phyloP scores from a whole-genome alignment of 192 early-diverging fungal species.

The Coemansia sp. region DNA sequence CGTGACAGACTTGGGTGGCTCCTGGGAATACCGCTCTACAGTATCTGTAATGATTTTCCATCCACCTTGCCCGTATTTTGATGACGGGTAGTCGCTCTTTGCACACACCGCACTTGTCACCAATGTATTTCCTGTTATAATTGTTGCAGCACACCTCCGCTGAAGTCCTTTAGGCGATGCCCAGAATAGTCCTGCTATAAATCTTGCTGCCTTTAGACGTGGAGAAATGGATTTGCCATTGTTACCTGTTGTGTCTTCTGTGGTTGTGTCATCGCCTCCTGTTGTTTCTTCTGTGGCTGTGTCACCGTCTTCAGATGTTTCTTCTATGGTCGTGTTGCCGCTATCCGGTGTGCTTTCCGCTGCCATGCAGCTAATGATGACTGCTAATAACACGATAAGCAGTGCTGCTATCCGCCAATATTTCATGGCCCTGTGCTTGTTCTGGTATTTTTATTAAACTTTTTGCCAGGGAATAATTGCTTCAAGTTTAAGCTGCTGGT shows the following conservation, averaged over 20 bases:
- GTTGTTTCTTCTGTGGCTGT: not conserved
- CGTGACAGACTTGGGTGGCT: not conserved
- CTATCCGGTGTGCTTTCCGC: not conserved
- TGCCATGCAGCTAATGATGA: not conserved
- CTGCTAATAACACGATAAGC: too few relatives aligned
- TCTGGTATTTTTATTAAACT: too few relatives aligned
- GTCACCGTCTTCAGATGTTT: not conserved
- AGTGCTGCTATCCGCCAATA: too few relatives aligned
- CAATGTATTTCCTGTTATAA: slow-evolving; percentile 36
- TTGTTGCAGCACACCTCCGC: slow-evolving; percentile 40
- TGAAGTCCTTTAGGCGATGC: slow-evolving; percentile 24
- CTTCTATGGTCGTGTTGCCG: not conserved
- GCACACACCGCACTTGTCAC: slow-evolving; percentile 42
- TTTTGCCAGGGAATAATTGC: too few relatives aligned
- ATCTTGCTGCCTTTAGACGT: slow-evolving; percentile 22
- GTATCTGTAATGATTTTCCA: slow-evolving; percentile 31
- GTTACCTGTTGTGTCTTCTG: not conserved
- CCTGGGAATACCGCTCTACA: slow-evolving; percentile 27
- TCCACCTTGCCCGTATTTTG: slow-evolving; percentile 27
- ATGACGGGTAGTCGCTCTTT: slow-evolving; percentile 17
- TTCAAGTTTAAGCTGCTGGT: too few relatives aligned
- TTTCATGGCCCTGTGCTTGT: too few relatives aligned
- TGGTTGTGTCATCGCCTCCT: not conserved
- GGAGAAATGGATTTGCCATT: slow-evolving; percentile 7
- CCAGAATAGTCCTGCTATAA: slow-evolving; percentile 49